These are phyloP conservation scores for Phytophthora constricta DNA, from an alignment of 352 stramenopile genomes.

Conservation along the genomic window DNA sequence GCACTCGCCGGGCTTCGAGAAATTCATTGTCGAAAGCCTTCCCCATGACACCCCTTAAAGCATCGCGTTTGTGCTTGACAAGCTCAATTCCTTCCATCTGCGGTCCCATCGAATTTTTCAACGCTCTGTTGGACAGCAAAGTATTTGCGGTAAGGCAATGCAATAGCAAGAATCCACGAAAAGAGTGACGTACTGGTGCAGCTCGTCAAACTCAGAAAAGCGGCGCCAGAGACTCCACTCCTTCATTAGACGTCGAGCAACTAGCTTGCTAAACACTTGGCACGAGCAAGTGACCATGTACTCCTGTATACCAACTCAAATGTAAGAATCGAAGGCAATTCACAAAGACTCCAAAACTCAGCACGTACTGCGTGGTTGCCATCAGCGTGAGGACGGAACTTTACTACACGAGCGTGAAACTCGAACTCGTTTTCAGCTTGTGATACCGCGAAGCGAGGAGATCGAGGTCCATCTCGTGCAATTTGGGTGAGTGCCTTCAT, in stretches of 20 bases:
- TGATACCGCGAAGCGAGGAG: slow-evolving; percentile 45
- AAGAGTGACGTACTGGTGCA: slow-evolving; percentile 47
- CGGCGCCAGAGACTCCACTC: slow-evolving; percentile 73
- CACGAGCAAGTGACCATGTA: slow-evolving; percentile 72
- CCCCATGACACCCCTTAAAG: slow-evolving; percentile 53
- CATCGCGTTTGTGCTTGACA: slow-evolving; percentile 61
- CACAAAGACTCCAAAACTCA: not conserved
- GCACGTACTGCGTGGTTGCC: slow-evolving; percentile 56
- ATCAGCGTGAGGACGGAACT: slow-evolving; percentile 46
- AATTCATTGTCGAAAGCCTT: slow-evolving; percentile 62
- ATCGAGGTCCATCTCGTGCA: slow-evolving; percentile 49
- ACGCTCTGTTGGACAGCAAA: too few relatives aligned
- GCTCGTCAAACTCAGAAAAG: slow-evolving; percentile 68
- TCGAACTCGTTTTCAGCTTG: slow-evolving; percentile 45
- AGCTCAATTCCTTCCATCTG: slow-evolving; percentile 60
- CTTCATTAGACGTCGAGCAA: slow-evolving; percentile 53
- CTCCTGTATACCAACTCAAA: slow-evolving; percentile 44
- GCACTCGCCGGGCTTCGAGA: slow-evolving; percentile 59
- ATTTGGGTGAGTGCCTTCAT: slow-evolving; percentile 52
- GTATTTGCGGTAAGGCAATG: too few relatives aligned
- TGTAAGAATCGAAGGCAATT: not conserved
- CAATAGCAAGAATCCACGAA: not conserved
- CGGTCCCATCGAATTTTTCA: slow-evolving; percentile 52
- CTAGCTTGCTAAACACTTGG: slow-evolving; percentile 58
- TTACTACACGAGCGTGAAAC: slow-evolving; percentile 52